Evolutionary conservation across 2,329 filamentous ascomycete genomes (phyloP).

Genomic region (Mariannaea sp.): DNA sequence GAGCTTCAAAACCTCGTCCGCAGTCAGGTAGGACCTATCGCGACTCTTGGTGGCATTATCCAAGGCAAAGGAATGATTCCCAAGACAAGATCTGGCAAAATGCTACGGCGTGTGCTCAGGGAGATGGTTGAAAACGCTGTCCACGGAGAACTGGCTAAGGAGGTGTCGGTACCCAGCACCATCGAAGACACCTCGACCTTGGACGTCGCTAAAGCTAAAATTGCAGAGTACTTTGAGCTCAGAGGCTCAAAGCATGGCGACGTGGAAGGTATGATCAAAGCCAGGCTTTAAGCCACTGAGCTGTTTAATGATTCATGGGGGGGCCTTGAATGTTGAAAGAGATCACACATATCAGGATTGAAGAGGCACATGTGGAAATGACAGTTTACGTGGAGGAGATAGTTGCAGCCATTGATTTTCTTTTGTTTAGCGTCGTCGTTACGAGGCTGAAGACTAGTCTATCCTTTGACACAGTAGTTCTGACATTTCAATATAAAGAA

Average conservation of each 20-base stretch:
- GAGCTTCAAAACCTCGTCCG: slow-evolving; percentile 77
- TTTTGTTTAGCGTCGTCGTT: slow-evolving; percentile 25
- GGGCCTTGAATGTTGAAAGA: neutral
- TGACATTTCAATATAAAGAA: neutral
- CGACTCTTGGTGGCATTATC: slow-evolving; percentile 82
- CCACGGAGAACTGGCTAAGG: slow-evolving; percentile 71
- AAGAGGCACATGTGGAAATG: neutral
- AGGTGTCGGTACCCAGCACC: slow-evolving; percentile 78
- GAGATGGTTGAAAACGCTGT: slow-evolving; percentile 85
- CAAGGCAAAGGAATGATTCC: slow-evolving; percentile 87
- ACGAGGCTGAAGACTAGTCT: slow-evolving; percentile 10
- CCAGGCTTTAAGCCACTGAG: slow-evolving; percentile 52
- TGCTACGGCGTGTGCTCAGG: slow-evolving; percentile 77
- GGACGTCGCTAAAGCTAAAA: slow-evolving; percentile 70
- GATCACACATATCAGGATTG: neutral
- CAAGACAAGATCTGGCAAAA: slow-evolving; percentile 92
- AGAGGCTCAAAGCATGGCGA: slow-evolving; percentile 49
- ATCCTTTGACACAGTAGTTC: slow-evolving; percentile 7
- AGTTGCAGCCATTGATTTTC: slow-evolving; percentile 14
- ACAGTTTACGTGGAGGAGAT: slow-evolving; percentile 15
- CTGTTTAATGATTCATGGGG: neutral
- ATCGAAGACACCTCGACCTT: slow-evolving; percentile 82
- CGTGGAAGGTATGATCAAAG: slow-evolving; percentile 56
- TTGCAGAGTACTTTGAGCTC: slow-evolving; percentile 75
- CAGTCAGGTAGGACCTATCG: slow-evolving; percentile 84